Conservation (phyloP, 306 rosid species). For the Spatholobus suberectus region DNA sequence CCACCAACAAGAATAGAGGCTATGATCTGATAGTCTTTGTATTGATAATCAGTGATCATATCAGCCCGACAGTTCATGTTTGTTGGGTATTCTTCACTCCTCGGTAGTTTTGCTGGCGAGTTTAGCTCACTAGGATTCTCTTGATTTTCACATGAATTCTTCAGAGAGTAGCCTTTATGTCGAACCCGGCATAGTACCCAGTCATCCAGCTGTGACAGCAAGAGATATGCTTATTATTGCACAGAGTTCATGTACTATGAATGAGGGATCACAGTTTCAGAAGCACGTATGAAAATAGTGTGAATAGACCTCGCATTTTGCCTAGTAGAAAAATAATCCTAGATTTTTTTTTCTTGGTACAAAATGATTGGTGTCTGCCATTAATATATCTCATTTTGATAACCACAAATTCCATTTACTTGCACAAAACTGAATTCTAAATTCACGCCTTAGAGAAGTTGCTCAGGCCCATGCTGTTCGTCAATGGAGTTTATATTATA, state of each 20-base stretch:
- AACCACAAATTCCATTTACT: neutral
- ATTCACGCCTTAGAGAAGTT: neutral
- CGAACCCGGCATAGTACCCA: slow-evolving; percentile 87
- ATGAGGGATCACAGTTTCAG: neutral
- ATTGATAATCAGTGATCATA: slow-evolving; percentile 49
- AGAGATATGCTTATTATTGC: slow-evolving; percentile 16
- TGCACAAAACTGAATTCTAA: neutral
- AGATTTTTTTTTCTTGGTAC: neutral
- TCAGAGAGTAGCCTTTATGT: slow-evolving; percentile 52
- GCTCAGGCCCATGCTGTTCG: neutral
- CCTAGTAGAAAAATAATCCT: neutral
- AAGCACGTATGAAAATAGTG: neutral
- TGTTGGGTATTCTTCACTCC: slow-evolving; percentile 45
- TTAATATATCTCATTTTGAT: neutral
- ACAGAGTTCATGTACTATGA: slow-evolving; percentile 2
- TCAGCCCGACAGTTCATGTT: slow-evolving; percentile 35
- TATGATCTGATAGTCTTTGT: slow-evolving; percentile 58
- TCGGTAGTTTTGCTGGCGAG: slow-evolving; percentile 17
- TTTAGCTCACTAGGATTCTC: slow-evolving; percentile 45
- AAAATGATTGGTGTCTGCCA: slow-evolving; percentile 15
- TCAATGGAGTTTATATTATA: neutral
- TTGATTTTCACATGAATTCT: slow-evolving; percentile 50
- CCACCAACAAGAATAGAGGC: slow-evolving; percentile 71
- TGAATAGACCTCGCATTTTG: neutral
- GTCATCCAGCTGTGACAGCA: slow-evolving; percentile 67